These are phyloP conservation scores for Moniliophthora roreri DNA, from an alignment of 1,284 basidiomycete species.

Conservation along the genomic window DNA sequence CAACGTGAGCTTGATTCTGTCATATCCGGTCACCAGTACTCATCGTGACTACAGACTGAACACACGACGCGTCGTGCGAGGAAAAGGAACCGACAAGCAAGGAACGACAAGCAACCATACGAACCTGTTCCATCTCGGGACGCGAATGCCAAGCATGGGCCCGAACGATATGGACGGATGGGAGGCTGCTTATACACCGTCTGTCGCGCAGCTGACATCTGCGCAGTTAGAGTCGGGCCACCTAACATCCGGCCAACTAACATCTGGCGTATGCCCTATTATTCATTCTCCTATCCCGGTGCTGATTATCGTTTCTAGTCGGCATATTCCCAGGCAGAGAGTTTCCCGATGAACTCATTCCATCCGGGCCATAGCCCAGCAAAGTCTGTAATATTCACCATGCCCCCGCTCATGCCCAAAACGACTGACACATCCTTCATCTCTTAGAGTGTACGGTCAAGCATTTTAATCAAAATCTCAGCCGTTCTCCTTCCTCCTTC, in stretches of 20 bases:
- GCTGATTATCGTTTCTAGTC: not conserved
- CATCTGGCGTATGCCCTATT: not conserved
- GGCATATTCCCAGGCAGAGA: not conserved
- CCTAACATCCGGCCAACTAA: not conserved
- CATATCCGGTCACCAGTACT: slow-evolving; percentile 9
- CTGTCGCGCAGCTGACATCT: slow-evolving; percentile 10
- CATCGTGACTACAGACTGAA: slow-evolving; percentile 37
- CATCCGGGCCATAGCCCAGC: not conserved
- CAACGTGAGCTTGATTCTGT: slow-evolving; percentile 45
- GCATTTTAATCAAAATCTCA: too few species aligned
- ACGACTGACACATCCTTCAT: too few species aligned
- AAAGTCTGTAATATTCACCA: too few species aligned
- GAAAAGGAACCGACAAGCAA: slow-evolving; percentile 44
- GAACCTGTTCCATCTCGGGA: slow-evolving; percentile 48
- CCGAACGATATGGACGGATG: slow-evolving; percentile 11
- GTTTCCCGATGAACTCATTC: not conserved
- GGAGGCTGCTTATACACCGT: slow-evolving; percentile 19
- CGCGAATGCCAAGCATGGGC: slow-evolving; percentile 30
- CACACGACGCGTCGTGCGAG: slow-evolving; percentile 45
- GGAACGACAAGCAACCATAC: slow-evolving; percentile 35
- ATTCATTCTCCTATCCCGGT: not conserved
- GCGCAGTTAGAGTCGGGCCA: not conserved
- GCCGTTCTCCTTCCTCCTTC: too few species aligned
- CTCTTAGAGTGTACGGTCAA: too few species aligned
- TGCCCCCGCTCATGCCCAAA: too few species aligned